These are phyloP conservation scores for Echria macrotheca DNA, from an alignment of 495 filamentous ascomycete genomes.

Conservation along the genomic window DNA sequence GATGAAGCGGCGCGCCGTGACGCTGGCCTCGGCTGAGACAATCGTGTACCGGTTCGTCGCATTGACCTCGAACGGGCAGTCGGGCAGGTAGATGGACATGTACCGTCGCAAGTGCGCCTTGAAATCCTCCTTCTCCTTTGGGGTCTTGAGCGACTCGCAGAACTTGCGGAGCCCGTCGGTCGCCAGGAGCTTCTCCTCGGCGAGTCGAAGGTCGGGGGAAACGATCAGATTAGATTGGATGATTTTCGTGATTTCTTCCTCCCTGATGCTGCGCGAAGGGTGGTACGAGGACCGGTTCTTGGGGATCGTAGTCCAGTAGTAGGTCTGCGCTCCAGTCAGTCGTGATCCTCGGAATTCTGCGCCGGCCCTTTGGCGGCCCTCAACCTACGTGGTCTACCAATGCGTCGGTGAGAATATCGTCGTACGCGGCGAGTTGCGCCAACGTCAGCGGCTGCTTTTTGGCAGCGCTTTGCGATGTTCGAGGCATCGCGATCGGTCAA, in stretches of 20 bases:
- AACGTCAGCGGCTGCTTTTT: constrained; percentile 74
- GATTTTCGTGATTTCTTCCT: constrained; percentile 74
- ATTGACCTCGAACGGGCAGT: constrained; percentile 88
- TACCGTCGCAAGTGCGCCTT: constrained; percentile 81
- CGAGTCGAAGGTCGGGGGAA: constrained; percentile 60
- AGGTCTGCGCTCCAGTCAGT: constrained; percentile 52
- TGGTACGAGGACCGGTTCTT: constrained; percentile 90
- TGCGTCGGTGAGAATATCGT: constrained; percentile 93
- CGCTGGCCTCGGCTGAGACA: constrained; percentile 74
- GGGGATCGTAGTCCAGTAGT: constrained; percentile 91
- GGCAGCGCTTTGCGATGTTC: constrained; percentile 1
- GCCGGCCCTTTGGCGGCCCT: neutral
- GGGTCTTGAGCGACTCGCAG: constrained; percentile 55
- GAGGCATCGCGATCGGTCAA: constrained; percentile 17
- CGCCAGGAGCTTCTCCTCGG: constrained; percentile 65
- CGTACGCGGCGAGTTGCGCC: constrained; percentile 82
- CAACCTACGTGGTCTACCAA: constrained; percentile 84
- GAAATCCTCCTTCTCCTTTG: constrained; percentile 85
- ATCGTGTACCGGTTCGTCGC: constrained; percentile 97
- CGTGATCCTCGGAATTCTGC: neutral
- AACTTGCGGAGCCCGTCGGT: constrained; percentile 72
- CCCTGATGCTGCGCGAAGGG: constrained; percentile 70
- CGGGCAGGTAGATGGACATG: constrained; percentile 84
- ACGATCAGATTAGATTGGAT: constrained; percentile 73
- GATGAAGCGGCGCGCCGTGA: constrained; percentile 76